phyloP scores from a whole-genome alignment of 108 stramenopile species.

The Chaetoceros tenuissimus region DNA sequence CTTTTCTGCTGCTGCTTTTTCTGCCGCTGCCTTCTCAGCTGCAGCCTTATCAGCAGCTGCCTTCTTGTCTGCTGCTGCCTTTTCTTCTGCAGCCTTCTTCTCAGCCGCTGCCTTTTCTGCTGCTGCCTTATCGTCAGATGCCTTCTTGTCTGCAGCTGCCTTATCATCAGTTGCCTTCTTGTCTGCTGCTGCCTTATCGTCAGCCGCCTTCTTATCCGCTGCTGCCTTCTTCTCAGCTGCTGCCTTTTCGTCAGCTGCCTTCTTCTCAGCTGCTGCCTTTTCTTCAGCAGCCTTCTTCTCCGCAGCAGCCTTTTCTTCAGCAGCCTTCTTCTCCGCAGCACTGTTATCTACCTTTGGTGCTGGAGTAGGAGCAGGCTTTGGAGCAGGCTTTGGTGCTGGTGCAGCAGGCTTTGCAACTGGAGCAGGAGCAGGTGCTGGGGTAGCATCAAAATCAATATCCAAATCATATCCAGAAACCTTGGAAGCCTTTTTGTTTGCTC shows the following conservation, averaged over 20 bases:
- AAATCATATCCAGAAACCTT: conserved; percentile 8
- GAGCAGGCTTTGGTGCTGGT: background rate
- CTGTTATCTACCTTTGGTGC: conserved; percentile 17
- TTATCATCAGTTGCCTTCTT: conserved; percentile 22
- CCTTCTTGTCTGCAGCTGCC: conserved; percentile 22
- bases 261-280: conserved; percentile 29
- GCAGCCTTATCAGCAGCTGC: conserved; percentile 9
- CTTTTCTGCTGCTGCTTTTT: conserved; percentile 9
- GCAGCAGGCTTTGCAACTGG: conserved; percentile 4
- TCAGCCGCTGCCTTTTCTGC: conserved; percentile 21
- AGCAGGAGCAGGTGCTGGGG: background rate
- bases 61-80: conserved; percentile 24
- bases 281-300: conserved; percentile 13
- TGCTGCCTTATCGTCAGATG: conserved; percentile 19
- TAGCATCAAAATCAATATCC: conserved; percentile 3
- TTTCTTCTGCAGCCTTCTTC: conserved; percentile 20
- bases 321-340: conserved; percentile 12
- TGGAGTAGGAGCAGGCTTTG: conserved; percentile 6
- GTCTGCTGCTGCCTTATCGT: conserved; percentile 18
- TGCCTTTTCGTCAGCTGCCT: conserved; percentile 25
- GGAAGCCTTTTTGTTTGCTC: conserved; percentile 5
- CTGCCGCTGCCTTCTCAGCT: conserved; percentile 7
- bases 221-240: conserved; percentile 26
- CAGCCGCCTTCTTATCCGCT: conserved; percentile 15
- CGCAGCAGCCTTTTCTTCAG: conserved; percentile 16